Evolutionary conservation across 495 filamentous ascomycete species (phyloP), one percentile per base, ranked within the genome.

Genomic region (Penicillium egyptiacum): DNA sequence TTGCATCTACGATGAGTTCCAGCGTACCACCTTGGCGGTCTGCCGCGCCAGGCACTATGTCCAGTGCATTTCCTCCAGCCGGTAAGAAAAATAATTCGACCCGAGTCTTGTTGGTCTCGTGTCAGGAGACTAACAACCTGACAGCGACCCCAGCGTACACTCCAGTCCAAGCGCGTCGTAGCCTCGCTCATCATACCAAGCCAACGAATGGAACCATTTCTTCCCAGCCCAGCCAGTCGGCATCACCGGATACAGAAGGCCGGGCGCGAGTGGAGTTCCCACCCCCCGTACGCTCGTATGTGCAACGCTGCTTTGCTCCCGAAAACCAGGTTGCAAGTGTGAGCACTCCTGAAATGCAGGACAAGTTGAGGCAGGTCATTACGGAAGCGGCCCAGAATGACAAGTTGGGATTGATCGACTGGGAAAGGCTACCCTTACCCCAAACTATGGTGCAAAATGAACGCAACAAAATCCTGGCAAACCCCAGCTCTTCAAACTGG

Each of bases 351-450:
- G 90, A 94, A 30, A 89, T 96, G 81, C 87, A 96, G 66, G 75
- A 77, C 53, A 95, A 91, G 63, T 75, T 98, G 50, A 96, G 93
- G 73, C 70, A 87, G 22, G 85, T 91, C 63, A 98, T 99, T 63
- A 88, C 87, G 48, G 76, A 83, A 28, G 90, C 90, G 37, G 90
- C 89, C 55, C 86, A 91, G 60, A 77, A 72, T 58, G 77, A 87
- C 50, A 79, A 80, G 44, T 80, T 97, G 62, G 77, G 85, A 65
- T 78, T 75, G 16, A 82, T 89, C 58, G 83, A 97, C 77, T 99
- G 94, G 94, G 83, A 86, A 47, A 79, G 75, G 20, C 78, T 92
- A 76, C 88, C 88, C 16, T 74, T 98, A n/a, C 94, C 94, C 0
- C 94, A 99, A 72, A 73, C 88, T 53, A 82, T 96, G 73, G 86